Percentiles rank a stretch among this genome's conserved stretches.
Conservation (phyloP, 495 filamentous ascomycete genomes). For the Neurospora sp. region DNA sequence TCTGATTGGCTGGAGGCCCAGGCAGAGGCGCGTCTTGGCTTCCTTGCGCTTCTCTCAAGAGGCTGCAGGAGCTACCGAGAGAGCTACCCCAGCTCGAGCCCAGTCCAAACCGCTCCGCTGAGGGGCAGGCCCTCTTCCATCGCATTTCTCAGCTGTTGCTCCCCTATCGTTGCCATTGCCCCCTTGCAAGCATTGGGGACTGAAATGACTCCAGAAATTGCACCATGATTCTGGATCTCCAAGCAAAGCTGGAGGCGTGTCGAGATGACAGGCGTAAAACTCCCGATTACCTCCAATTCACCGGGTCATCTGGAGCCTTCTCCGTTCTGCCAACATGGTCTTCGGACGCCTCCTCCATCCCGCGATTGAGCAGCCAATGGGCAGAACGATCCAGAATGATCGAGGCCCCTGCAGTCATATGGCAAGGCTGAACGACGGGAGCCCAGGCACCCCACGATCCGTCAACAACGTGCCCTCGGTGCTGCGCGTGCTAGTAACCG, state of each 20-base stretch:
- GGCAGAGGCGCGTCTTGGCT: slow-evolving; percentile 11
- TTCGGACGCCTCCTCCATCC: neutral
- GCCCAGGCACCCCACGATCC: neutral
- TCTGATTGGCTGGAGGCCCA: slow-evolving; percentile 20
- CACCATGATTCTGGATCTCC: neutral
- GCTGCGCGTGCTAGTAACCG: neutral
- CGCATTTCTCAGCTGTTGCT: neutral
- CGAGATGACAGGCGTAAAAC: neutral
- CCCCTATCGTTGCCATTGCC: neutral
- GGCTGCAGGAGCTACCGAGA: slow-evolving; percentile 17
- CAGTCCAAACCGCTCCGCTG: neutral
- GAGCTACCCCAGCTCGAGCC: neutral
- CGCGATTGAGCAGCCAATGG: neutral
- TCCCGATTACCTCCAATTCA: neutral
- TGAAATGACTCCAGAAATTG: neutral
- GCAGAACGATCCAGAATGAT: neutral
- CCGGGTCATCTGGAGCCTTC: neutral
- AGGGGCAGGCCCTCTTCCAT: neutral
- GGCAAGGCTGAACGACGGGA: neutral
- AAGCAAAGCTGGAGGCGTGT: neutral
- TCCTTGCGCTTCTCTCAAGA: slow-evolving; percentile 2
- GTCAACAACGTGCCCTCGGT: neutral
- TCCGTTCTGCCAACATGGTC: neutral
- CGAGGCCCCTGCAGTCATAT: neutral
- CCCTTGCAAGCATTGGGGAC: neutral